Conservation (phyloP, 2,329 filamentous ascomycete genomes). For the Penicillium sp. region DNA sequence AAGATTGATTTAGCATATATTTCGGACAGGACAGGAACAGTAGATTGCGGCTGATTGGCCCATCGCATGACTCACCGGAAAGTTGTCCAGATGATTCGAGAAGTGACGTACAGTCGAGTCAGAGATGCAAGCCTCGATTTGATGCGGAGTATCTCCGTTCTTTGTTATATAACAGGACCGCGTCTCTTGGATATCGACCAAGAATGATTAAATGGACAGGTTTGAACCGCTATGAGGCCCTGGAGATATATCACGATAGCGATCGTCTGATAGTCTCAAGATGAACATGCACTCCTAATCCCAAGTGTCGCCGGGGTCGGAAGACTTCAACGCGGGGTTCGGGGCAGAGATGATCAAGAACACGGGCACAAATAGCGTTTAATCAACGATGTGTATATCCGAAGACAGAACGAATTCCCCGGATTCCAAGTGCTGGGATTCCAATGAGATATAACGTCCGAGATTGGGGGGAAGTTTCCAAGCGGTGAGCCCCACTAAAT, state of each 20-base stretch:
- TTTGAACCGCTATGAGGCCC: not conserved
- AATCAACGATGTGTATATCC: not conserved
- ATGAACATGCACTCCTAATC: slow-evolving; percentile 2
- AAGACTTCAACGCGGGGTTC: not conserved
- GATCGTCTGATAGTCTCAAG: not conserved
- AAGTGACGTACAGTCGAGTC: slow-evolving; percentile 21
- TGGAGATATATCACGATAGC: slow-evolving; percentile 1
- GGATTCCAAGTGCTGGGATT: not conserved
- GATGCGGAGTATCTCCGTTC: slow-evolving; percentile 1
- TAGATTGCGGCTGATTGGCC: slow-evolving; percentile 14
- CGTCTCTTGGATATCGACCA: slow-evolving; percentile 2
- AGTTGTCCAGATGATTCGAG: slow-evolving; percentile 16
- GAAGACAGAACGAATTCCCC: not conserved
- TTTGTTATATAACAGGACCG: slow-evolving; percentile 6
- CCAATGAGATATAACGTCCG: slow-evolving; percentile 1
- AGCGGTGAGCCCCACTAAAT: slow-evolving; percentile 10
- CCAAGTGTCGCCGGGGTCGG: not conserved
- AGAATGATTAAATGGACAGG: not conserved
- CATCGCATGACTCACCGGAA: slow-evolving; percentile 20
- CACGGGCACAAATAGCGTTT: not conserved
- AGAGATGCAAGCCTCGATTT: slow-evolving; percentile 11
- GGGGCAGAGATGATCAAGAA: no score
- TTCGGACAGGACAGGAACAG: slow-evolving; percentile 7
- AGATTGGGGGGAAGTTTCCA: slow-evolving; percentile 4
- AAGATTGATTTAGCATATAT: slow-evolving; percentile 14